Evolutionary conservation across 805 yeast species (phyloP).

Genomic region (Metschnikowia cubensis): DNA sequence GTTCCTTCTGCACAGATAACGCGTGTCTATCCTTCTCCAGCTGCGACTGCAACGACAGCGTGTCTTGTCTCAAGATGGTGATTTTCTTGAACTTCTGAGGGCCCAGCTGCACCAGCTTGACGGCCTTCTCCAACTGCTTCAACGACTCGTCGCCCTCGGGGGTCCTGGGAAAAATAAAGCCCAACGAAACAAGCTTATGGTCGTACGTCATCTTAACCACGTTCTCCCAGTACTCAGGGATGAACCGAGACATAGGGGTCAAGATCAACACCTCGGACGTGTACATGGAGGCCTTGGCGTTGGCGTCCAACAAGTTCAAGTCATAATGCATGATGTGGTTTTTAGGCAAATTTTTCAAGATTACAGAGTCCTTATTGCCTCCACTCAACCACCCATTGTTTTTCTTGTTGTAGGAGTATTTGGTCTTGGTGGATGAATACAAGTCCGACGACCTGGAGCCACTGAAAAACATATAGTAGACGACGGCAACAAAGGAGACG

Average conservation of each 20-base stretch:
- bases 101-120: constrained; percentile 65
- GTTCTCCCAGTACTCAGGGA: constrained; percentile 85
- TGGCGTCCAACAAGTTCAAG: constrained; percentile 70
- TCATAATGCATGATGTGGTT: constrained; percentile 82
- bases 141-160: constrained; percentile 79
- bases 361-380: constrained; percentile 47
- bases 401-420: constrained; percentile 46
- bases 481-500: constrained; percentile 37
- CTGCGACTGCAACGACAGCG: constrained; percentile 70
- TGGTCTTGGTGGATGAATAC: constrained; percentile 19
- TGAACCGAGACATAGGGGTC: constrained; percentile 87
- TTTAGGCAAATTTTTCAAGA: constrained; percentile 59
- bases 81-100: constrained; percentile 73
- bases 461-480: constrained; percentile 38
- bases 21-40: constrained; percentile 90
- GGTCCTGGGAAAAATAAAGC: constrained; percentile 85
- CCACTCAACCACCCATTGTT: constrained; percentile 44
- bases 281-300: constrained; percentile 67
- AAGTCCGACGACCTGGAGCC: constrained; percentile 7
- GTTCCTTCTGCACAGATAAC: constrained; percentile 74
- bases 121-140: constrained; percentile 65
- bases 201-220: constrained; percentile 74
- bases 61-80: constrained; percentile 87
- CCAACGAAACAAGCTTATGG: constrained; percentile 77
- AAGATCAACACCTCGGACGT: constrained; percentile 80